Evolutionary conservation across 139 green algal species (phyloP).

Genomic region (Coccomyxa sp.): DNA sequence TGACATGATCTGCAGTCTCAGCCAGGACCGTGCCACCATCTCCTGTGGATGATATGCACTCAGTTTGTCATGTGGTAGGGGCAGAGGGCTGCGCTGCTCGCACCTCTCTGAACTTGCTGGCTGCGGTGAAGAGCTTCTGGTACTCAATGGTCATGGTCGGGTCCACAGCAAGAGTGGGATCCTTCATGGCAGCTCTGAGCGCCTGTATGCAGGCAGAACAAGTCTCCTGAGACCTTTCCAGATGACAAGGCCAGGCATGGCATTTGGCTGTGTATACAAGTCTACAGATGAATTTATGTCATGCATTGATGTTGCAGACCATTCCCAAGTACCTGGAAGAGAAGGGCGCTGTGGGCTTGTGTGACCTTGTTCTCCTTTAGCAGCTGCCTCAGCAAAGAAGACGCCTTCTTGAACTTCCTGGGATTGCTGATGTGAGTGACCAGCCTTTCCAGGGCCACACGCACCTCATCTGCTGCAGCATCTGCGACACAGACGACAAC

Average conservation of each 20-base stretch:
- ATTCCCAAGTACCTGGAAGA: slow-evolving; percentile 38
- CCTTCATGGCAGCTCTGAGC: slow-evolving; percentile 30
- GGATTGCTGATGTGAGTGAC: slow-evolving; percentile 48
- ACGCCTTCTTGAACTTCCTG: slow-evolving; percentile 71
- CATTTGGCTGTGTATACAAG: too few species aligned
- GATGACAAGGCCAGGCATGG: too few species aligned
- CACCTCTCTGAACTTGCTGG: slow-evolving; percentile 28
- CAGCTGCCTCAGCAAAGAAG: slow-evolving; percentile 64
- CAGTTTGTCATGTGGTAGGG: too few species aligned
- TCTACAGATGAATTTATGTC: too few species aligned
- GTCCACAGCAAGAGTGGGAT: slow-evolving; percentile 17
- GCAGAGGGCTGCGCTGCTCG: too few species aligned
- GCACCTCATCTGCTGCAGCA: slow-evolving; percentile 28
- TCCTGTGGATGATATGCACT: too few species aligned
- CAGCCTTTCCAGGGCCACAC: slow-evolving; percentile 51
- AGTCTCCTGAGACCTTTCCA: background rate
- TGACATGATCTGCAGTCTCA: too few species aligned
- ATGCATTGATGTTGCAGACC: too few species aligned
- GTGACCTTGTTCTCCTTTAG: slow-evolving; percentile 29
- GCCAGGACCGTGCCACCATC: too few species aligned
- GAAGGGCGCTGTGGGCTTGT: slow-evolving; percentile 14
- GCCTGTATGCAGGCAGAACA: slow-evolving; percentile 13
- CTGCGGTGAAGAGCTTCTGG: slow-evolving; percentile 32
- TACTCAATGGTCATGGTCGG: slow-evolving; percentile 30
- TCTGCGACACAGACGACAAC: background rate